A percentile compares a stretch with the other conserved stretches of the same genome.
These are phyloP conservation scores for Lipomyces kockii DNA, from an alignment of 805 yeast genomes.

Conservation along the genomic window DNA sequence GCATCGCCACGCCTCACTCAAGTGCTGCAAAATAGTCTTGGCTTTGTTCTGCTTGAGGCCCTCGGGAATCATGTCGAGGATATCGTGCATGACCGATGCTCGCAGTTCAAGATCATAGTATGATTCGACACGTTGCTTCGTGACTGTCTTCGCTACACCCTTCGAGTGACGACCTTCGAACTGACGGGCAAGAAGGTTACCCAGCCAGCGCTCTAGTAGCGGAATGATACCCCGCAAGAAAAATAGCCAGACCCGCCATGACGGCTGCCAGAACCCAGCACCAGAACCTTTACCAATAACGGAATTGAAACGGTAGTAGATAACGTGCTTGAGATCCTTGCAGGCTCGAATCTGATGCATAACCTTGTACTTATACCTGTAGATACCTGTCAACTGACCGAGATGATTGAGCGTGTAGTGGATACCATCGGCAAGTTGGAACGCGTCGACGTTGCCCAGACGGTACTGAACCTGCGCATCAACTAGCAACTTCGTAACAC, in stretches of 20 bases:
- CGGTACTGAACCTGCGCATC: conserved; percentile 94
- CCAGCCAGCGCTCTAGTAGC: conserved; percentile 90
- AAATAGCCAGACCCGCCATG: conserved; percentile 96
- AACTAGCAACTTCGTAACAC: conserved; percentile 82
- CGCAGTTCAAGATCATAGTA: conserved; percentile 91
- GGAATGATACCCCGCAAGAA: conserved; percentile 93
- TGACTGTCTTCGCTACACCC: conserved; percentile 89
- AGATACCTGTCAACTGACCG: conserved; percentile 95
- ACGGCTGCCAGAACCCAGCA: conserved; percentile 99
- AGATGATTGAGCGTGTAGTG: conserved; percentile 88
- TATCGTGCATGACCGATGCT: conserved; percentile 94
- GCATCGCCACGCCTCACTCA: conserved; percentile 98
- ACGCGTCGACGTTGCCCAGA: conserved; percentile 88
- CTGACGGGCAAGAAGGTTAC: conserved; percentile 86
- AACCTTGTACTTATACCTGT: conserved; percentile 93
- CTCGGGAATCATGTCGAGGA: conserved; percentile 95
- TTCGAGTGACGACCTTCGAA: conserved; percentile 94
- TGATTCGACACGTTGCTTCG: conserved; percentile 94
- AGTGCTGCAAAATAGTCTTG: conserved; percentile 84
- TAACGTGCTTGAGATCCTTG: conserved; percentile 91
- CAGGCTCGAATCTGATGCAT: conserved; percentile 98
- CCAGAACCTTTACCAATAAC: conserved; percentile 98
- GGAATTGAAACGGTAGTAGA: conserved; percentile 80
- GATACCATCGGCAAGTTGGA: conserved; percentile 92
- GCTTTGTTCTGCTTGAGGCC: conserved; percentile 87